Evolutionary conservation across 177 flowering plant species (phyloP).

Genomic region (Vitis hybrid): DNA sequence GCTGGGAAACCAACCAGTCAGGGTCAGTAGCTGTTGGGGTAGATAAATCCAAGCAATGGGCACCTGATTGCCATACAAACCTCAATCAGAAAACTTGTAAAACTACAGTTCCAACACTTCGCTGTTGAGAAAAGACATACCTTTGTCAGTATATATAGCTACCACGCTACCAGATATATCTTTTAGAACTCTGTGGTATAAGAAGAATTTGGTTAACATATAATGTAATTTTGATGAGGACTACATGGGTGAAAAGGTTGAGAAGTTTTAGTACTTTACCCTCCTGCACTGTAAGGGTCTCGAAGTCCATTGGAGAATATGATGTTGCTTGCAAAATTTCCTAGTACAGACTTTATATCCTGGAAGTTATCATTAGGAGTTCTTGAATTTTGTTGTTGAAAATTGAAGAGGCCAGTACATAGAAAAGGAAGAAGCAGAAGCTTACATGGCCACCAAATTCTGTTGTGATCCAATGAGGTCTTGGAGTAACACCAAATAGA

Average conservation of each 20-base stretch:
- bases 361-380: constrained; percentile 1
- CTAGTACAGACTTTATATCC: constrained; percentile 21
- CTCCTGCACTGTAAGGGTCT: constrained; percentile 30
- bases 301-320: constrained; percentile 29
- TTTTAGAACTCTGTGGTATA: constrained; percentile 4
- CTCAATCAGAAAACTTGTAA: no score
- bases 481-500: constrained; percentile 17
- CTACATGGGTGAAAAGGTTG: no score
- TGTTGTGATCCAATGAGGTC: no score
- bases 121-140: background rate
- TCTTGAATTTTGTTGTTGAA: background rate
- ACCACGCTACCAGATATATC: constrained; percentile 9
- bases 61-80: constrained; percentile 9
- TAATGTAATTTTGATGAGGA: no score
- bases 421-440: no score
- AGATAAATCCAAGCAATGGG: constrained; percentile 24
- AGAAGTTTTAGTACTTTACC: constrained; percentile 11
- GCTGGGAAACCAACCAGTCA: constrained; percentile 19
- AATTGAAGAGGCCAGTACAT: background rate
- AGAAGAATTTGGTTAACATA: no score
- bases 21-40: constrained; percentile 15
- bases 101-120: no score
- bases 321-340: constrained; percentile 26
- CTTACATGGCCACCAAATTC: no score
- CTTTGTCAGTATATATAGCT: background rate